Conservation (phyloP, 768 basidiomycete genomes). For the Rhodotorula kratochvilovae region DNA sequence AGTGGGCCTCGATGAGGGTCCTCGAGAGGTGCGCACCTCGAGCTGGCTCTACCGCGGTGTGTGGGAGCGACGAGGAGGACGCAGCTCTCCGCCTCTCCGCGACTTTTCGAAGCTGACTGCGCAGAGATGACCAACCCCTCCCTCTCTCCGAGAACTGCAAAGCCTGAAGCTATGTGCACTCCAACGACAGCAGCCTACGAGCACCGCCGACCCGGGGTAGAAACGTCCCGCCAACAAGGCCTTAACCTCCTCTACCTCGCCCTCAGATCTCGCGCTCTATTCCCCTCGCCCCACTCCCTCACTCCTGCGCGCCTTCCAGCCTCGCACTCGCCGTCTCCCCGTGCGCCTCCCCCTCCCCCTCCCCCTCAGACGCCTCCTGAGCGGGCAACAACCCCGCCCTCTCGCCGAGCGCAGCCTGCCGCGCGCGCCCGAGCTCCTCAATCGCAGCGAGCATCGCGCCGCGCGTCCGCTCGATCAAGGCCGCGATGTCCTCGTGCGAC, state of each 20-base stretch:
- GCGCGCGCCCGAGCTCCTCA: slow-evolving; percentile 56
- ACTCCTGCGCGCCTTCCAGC: not conserved
- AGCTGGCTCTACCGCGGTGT: too few species aligned
- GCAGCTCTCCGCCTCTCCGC: not conserved
- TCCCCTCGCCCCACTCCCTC: not conserved
- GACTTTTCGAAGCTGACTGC: not conserved
- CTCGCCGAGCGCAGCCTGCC: not conserved
- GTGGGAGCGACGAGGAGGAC: not conserved
- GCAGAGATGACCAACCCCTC: too few species aligned
- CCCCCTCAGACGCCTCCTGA: not conserved
- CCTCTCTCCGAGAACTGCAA: too few species aligned
- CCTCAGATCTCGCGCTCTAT: not conserved
- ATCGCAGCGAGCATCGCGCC: slow-evolving; percentile 74
- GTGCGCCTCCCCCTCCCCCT: not conserved
- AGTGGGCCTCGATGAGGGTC: too few species aligned
- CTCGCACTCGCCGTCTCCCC: slow-evolving; percentile 3
- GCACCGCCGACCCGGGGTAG: not conserved
- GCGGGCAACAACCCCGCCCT: not conserved
- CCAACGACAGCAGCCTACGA: too few species aligned
- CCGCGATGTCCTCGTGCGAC: slow-evolving; percentile 59
- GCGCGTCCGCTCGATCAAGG: slow-evolving; percentile 64
- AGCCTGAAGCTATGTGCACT: too few species aligned
- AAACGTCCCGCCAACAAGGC: not conserved
- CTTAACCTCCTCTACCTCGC: not conserved
- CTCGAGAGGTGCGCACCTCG: not conserved